Conservation (phyloP, 2,329 filamentous ascomycete genomes). For the Colletotrichum sp. region DNA sequence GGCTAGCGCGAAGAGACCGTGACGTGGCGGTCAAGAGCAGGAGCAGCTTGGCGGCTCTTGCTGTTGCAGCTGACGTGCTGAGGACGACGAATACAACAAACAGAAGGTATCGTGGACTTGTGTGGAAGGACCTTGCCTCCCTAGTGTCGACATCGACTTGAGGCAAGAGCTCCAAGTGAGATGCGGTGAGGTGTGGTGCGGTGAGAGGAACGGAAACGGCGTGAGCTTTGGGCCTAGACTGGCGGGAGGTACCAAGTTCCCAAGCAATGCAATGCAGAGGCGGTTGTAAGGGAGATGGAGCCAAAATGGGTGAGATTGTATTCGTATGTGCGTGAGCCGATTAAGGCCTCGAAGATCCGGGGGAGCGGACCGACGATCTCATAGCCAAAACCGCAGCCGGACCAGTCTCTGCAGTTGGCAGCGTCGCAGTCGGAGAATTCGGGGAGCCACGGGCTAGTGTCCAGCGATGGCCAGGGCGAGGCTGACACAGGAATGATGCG, state of each 20-base stretch:
- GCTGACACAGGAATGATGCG: slow-evolving; percentile 13
- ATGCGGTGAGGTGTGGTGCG: background rate
- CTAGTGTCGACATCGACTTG: background rate
- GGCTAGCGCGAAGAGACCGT: background rate
- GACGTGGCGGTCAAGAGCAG: background rate
- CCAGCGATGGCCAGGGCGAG: background rate
- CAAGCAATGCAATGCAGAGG: background rate
- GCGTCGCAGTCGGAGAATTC: slow-evolving; percentile 19
- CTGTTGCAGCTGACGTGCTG: slow-evolving; percentile 2
- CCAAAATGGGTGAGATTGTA: background rate
- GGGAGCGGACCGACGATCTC: slow-evolving; percentile 9
- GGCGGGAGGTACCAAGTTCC: background rate
- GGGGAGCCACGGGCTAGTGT: background rate
- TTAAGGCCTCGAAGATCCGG: slow-evolving; percentile 15
- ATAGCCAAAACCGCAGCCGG: slow-evolving; percentile 16
- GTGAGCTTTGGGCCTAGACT: background rate
- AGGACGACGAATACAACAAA: background rate
- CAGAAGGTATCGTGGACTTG: background rate
- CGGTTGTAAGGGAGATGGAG: background rate
- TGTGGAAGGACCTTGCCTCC: slow-evolving; percentile 21
- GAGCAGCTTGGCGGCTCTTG: slow-evolving; percentile 36
- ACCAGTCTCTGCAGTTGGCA: background rate
- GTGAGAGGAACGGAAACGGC: background rate
- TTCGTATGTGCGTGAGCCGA: background rate
- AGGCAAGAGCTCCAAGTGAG: background rate